Base-by-base conservation (phyloP, 192 early-diverging fungal genomes). In the Gryganskiella cystojenkinii region DNA sequence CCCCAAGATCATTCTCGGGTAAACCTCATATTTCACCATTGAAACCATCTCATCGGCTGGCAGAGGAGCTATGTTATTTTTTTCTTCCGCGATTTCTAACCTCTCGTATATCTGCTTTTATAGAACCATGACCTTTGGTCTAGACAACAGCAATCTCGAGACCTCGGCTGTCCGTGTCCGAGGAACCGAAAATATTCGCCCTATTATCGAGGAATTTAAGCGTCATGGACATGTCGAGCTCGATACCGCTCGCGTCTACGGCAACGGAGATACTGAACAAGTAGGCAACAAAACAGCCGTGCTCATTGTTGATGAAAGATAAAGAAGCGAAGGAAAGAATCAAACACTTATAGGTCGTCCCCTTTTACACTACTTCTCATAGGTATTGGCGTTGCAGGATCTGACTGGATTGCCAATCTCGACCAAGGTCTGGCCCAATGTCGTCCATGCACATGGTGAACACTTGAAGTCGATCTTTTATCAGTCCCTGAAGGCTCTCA, bases 401-500 rank as follows among this genome's bases (percentile, higher is more conserved):
- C 13, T 40, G 37, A 40, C 7, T 5, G 37, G 37, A 13, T 50
- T 50, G 8, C 4, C 6, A 5, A 50, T 50, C 47, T 6, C 47
- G 4, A 50, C 47, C 47, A 50, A 50, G 19, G 47, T 50, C 6
- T 50, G 6, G 9, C 47, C 47, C 19, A 24, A 19, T 6, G 19
- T 17, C 6, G 8, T 19, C 19, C 19, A 24, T 20, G 47, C 47
- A 6, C 86, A 87, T 72, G 84, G 85, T n/a, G 74, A 61, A 25
- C 67, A 70, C 37, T 74, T 82, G 22, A 79, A 65, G 56, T 34
- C 54, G 46, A 22, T 15, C 40, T 54, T 40, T 35, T 14, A 15
- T 19, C 70, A 61, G 15, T 85, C 83, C 3, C 70, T 89, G 22
- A 63, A 27, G 45, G 87, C 87, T 27, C 69, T 89, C 46, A 57